A percentile compares a stretch with the other conserved stretches of the same genome.
These are phyloP conservation scores for Gastrolobium villosum DNA, from an alignment of 306 rosid genomes.

Conservation along the genomic window DNA sequence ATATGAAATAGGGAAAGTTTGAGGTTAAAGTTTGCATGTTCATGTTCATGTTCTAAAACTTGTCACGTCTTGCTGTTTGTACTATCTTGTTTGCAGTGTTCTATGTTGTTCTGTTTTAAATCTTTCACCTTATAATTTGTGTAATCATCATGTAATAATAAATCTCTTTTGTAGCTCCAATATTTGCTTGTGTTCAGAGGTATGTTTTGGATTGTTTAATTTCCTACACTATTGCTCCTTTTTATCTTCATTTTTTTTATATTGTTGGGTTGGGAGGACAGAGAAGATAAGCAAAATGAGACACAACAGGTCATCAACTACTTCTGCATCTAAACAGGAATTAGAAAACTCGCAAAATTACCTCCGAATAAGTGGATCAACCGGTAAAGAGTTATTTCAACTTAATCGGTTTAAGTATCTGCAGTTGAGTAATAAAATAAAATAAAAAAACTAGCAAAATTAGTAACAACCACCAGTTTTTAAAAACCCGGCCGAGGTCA, in stretches of 20 bases:
- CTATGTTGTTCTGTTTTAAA: slow-evolving; percentile 41
- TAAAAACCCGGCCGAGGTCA: too few species aligned
- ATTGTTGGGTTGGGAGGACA: background rate
- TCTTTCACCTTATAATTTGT: slow-evolving; percentile 33
- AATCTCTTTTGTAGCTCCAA: slow-evolving; percentile 41
- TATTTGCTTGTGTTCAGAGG: slow-evolving; percentile 16
- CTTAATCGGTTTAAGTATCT: too few species aligned
- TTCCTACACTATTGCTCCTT: background rate
- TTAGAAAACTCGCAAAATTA: background rate
- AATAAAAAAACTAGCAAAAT: too few species aligned
- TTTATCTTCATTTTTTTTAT: background rate
- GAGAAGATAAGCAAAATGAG: background rate
- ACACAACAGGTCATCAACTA: slow-evolving; percentile 11
- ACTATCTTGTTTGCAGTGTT: slow-evolving; percentile 39
- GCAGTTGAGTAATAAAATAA: too few species aligned
- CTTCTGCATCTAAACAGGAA: background rate
- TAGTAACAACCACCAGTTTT: too few species aligned
- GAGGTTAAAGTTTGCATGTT: background rate
- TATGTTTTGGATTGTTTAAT: slow-evolving; percentile 15
- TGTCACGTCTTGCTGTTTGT: slow-evolving; percentile 39
- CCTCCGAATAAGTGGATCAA: too few species aligned
- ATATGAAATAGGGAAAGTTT: background rate
- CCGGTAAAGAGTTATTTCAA: too few species aligned
- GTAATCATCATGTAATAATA: slow-evolving; percentile 43
- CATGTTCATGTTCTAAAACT: slow-evolving; percentile 32